phyloP scores from a whole-genome alignment of 805 yeast genomes.

The Hanseniaspora vineae region DNA sequence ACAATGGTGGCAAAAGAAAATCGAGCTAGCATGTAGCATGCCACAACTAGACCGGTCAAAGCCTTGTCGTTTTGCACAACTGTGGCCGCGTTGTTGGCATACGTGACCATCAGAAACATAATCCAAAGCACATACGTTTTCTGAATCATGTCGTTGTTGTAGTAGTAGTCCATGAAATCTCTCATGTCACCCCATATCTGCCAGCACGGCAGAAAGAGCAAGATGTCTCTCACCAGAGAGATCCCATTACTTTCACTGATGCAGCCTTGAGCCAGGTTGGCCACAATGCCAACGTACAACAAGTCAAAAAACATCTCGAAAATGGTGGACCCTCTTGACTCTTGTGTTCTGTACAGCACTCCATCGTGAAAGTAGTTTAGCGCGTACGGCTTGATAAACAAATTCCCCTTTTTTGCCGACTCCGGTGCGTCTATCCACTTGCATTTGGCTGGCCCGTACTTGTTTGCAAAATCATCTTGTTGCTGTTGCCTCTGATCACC shows the following conservation, averaged over 20 bases:
- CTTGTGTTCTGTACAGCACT: too few relatives aligned
- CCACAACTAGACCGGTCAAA: constrained; percentile 24
- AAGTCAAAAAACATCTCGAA: too few relatives aligned
- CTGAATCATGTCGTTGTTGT: constrained; percentile 46
- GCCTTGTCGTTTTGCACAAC: neutral
- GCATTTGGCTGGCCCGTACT: too few relatives aligned
- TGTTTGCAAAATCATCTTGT: too few relatives aligned
- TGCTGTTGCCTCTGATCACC: too few relatives aligned
- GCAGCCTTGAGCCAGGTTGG: constrained; percentile 23
- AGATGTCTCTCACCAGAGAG: constrained; percentile 33
- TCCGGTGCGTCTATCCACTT: too few relatives aligned
- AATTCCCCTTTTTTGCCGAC: too few relatives aligned
- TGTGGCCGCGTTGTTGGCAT: constrained; percentile 6
- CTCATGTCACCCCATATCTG: constrained; percentile 50
- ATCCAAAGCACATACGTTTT: constrained; percentile 40
- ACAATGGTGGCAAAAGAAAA: constrained; percentile 23
- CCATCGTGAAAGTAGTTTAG: too few relatives aligned
- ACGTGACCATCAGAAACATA: constrained; percentile 35
- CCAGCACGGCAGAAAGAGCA: constrained; percentile 48
- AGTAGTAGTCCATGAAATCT: constrained; percentile 52
- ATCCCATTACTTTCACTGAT: constrained; percentile 36
- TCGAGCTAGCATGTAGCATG: constrained; percentile 36
- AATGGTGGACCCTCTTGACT: too few relatives aligned
- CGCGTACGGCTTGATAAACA: too few relatives aligned
- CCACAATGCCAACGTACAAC: too few relatives aligned